Percentiles rank a stretch among this genome's conserved stretches.
Evolutionary conservation across 768 basidiomycete genomes (phyloP).

Genomic region (Leccinum broughii): DNA sequence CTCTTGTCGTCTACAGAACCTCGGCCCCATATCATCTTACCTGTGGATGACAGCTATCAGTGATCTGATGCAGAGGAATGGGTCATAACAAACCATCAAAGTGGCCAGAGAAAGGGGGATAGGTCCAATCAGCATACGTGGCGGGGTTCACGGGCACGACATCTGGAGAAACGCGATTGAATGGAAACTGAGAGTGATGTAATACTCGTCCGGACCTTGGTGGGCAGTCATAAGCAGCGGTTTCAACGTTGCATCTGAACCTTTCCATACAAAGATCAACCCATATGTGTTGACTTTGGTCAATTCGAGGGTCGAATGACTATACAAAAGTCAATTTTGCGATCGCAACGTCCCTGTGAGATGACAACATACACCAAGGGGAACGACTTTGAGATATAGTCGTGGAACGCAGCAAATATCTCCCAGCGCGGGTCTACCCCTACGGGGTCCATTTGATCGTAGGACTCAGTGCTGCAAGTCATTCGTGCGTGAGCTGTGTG

Average conservation of each 20-base stretch:
- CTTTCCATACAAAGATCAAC: conserved; percentile 59
- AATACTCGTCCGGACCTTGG: conserved; percentile 42
- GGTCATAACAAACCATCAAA: conserved; percentile 46
- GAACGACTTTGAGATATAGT: conserved; percentile 57
- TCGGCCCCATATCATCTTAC: conserved; percentile 48
- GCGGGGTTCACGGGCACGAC: conserved; percentile 65
- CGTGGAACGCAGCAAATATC: conserved; percentile 52
- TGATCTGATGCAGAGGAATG: neutral
- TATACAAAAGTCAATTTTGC: conserved; percentile 20
- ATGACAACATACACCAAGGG: conserved; percentile 51
- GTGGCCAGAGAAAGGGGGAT: conserved; percentile 64
- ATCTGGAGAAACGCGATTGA: conserved; percentile 37
- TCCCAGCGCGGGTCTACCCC: conserved; percentile 57
- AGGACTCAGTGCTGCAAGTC: conserved; percentile 48
- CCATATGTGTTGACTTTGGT: conserved; percentile 65
- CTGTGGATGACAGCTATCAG: conserved; percentile 14
- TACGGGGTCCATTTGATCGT: conserved; percentile 48
- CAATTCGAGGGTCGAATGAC: conserved; percentile 50
- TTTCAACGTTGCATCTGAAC: conserved; percentile 47
- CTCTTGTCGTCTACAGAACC: conserved; percentile 61
- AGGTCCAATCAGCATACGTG: conserved; percentile 55
- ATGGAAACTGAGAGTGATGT: neutral
- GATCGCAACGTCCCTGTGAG: neutral
- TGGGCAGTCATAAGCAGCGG: conserved; percentile 57
- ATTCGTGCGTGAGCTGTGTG: conserved; percentile 8